Percentiles rank a stretch among this genome's conserved stretches.
phyloP scores from a whole-genome alignment of 116 monocot genomes.

The Cymodocea nodosa region DNA sequence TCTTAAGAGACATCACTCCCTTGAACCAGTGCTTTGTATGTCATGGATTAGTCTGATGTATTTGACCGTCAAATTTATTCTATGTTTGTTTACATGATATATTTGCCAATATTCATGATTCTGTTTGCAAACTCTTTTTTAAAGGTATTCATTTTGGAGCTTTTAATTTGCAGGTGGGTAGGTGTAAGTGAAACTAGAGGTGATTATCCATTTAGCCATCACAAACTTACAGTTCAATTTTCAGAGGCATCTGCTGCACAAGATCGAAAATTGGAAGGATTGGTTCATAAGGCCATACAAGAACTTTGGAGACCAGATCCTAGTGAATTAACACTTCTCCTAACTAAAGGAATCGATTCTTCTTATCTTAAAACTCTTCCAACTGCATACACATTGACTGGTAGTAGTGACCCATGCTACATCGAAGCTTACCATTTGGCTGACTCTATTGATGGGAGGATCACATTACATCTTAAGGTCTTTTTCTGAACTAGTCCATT shows the following conservation, averaged over 20 bases:
- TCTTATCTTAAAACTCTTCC: slow-evolving; percentile 74
- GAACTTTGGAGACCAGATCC: slow-evolving; percentile 97
- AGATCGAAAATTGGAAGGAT: slow-evolving; percentile 92
- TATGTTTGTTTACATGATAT: no score
- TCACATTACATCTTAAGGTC: slow-evolving; percentile 95
- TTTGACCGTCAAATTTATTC: no score
- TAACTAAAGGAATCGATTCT: slow-evolving; percentile 68
- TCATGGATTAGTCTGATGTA: no score
- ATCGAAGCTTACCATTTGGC: slow-evolving; percentile 97
- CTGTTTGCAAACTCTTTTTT: no score
- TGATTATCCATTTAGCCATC: slow-evolving; percentile 98
- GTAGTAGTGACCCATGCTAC: slow-evolving; percentile 96
- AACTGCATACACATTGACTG: slow-evolving; percentile 55
- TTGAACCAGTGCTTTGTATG: no score
- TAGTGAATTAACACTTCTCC: slow-evolving; percentile 59
- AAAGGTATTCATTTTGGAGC: background rate
- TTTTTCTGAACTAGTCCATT: background rate
- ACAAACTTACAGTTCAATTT: slow-evolving; percentile 95
- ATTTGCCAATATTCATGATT: no score
- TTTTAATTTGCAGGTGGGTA: slow-evolving; percentile 51
- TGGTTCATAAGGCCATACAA: slow-evolving; percentile 97
- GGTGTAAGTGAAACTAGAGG: slow-evolving; percentile 89
- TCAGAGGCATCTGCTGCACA: slow-evolving; percentile 89
- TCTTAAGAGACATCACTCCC: no score
- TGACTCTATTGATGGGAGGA: slow-evolving; percentile 80